phyloP scores from a whole-genome alignment of 2,329 filamentous ascomycete species.

The Pseudocercospora eumusae region DNA sequence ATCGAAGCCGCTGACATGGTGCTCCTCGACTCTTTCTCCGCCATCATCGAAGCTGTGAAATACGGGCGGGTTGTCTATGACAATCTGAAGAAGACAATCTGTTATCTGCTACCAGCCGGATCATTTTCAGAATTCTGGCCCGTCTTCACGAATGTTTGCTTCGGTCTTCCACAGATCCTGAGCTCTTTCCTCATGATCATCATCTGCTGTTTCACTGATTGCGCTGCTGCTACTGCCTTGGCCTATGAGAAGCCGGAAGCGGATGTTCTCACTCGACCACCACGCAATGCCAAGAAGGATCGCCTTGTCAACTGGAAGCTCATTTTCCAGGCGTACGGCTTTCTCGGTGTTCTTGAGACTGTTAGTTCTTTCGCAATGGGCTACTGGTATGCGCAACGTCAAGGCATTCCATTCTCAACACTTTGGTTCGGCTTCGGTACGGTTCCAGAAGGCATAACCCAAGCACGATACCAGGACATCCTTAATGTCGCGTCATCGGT shows the following conservation, averaged over 20 bases:
- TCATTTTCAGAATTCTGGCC: conserved; percentile 77
- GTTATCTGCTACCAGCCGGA: conserved; percentile 73
- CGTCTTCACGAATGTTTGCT: conserved; percentile 70
- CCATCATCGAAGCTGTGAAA: conserved; percentile 69
- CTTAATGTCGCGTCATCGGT: conserved; percentile 69
- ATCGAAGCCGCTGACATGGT: conserved; percentile 66
- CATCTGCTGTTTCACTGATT: conserved; percentile 71
- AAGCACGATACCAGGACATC: conserved; percentile 56
- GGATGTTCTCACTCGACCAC: conserved; percentile 69
- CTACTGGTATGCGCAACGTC: conserved; percentile 48
- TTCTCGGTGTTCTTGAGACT: conserved; percentile 61
- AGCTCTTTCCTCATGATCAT: conserved; percentile 70
- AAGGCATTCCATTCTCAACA: conserved; percentile 66
- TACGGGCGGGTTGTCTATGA: conserved; percentile 77
- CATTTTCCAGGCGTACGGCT: conserved; percentile 70
- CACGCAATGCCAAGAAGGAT: conserved; percentile 68
- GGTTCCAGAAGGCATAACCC: conserved; percentile 51
- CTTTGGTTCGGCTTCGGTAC: conserved; percentile 68
- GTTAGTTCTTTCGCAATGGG: conserved; percentile 48
- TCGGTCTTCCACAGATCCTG: conserved; percentile 72
- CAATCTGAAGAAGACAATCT: conserved; percentile 74
- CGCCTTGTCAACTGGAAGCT: conserved; percentile 73
- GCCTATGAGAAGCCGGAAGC: conserved; percentile 77
- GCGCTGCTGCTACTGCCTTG: conserved; percentile 68
- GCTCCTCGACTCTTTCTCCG: conserved; percentile 67